Percentiles rank a stretch among this genome's conserved stretches.
Conservation (phyloP, 805 yeast genomes). For the Candida ipomoeae region DNA sequence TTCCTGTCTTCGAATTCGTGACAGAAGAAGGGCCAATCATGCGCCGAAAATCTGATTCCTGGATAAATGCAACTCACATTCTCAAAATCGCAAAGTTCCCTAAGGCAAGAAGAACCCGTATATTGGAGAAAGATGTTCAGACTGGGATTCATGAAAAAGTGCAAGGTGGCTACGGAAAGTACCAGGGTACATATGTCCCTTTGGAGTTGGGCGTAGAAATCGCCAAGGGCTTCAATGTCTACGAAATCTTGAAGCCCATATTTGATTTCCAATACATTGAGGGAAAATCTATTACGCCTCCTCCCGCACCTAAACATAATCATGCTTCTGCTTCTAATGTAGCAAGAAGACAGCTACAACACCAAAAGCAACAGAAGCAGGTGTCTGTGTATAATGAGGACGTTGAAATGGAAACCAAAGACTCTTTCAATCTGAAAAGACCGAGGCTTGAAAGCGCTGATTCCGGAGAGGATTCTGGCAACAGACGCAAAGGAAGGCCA, state of each 20-base stretch:
- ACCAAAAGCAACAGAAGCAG: conserved; percentile 11
- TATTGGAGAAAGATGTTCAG: conserved; percentile 60
- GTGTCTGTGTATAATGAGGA: conserved; percentile 5
- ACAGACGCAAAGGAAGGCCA: conserved; percentile 26
- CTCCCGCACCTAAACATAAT: conserved; percentile 45
- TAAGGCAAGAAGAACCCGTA: conserved; percentile 57
- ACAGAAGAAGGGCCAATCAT: conserved; percentile 67
- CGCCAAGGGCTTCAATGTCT: conserved; percentile 38
- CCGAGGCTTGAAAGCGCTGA: not conserved
- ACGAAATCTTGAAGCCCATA: conserved; percentile 57
- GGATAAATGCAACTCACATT: conserved; percentile 71
- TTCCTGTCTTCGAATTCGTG: conserved; percentile 64
- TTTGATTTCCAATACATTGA: conserved; percentile 54
- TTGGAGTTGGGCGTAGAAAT: conserved; percentile 38
- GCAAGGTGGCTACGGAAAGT: conserved; percentile 72
- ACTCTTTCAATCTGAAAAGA: not conserved
- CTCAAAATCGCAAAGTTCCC: conserved; percentile 66
- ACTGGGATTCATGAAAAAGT: conserved; percentile 66
- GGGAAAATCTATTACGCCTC: conserved; percentile 41
- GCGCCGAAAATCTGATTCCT: conserved; percentile 60
- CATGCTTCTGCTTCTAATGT: conserved; percentile 44
- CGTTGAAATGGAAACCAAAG: not conserved
- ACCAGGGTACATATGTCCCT: conserved; percentile 51
- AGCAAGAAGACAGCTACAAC: conserved; percentile 27
- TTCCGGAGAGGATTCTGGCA: not conserved